A percentile compares a stretch with the other conserved stretches of the same genome.
Evolutionary conservation across 163 green algal species (phyloP).

Genomic region (Prototheca stagnorum): DNA sequence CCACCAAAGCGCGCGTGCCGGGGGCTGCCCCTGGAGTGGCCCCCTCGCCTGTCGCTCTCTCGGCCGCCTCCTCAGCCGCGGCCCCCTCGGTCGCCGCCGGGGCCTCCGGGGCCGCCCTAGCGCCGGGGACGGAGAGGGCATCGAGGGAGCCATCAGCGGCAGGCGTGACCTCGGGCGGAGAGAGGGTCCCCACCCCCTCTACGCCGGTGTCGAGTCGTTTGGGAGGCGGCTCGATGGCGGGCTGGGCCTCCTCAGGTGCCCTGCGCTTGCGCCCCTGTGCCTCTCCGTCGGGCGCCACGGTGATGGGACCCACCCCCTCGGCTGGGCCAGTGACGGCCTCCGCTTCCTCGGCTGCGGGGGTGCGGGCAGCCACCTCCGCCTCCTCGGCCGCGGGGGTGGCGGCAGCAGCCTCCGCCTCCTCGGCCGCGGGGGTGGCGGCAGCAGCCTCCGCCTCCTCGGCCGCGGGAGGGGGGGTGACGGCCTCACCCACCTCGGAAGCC

Average conservation of each 20-base stretch:
- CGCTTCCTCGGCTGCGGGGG: neutral
- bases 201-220: no score
- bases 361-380: neutral
- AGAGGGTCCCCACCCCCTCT: no score
- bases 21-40: constrained; percentile 1
- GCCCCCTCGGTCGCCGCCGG: neutral
- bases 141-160: no score
- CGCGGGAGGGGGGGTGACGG: neutral
- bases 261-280: no score
- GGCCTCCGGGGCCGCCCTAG: neutral
- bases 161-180: no score
- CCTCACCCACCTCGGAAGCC: neutral
- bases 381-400: neutral
- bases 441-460: neutral
- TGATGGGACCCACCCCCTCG: no score
- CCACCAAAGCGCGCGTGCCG: constrained; percentile 26
- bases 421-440: neutral
- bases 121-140: neutral
- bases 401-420: neutral
- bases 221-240: no score
- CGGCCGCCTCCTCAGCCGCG: neutral
- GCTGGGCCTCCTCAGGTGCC: no score
- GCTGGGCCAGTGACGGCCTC: no score
- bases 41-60: neutral
- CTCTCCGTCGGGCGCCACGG: no score